A percentile compares a stretch with the other conserved stretches of the same genome.
These are phyloP conservation scores for Sugiyamaella sp. DNA, from an alignment of 1,139 yeast species.

Conservation along the genomic window DNA sequence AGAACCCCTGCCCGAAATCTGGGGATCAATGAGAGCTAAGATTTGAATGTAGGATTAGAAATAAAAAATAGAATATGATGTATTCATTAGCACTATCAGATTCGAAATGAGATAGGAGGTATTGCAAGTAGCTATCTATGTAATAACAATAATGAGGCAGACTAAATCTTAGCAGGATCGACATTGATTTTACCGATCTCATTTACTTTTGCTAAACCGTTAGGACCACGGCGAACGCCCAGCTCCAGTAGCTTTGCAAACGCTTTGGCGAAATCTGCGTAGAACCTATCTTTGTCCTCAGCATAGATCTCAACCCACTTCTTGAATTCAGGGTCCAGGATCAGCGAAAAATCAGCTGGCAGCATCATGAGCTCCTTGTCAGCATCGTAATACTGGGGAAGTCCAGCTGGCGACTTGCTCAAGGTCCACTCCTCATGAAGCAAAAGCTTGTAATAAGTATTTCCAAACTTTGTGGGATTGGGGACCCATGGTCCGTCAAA, in stretches of 20 bases:
- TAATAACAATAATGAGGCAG: not conserved
- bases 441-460: slow-evolving; percentile 62
- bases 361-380: slow-evolving; percentile 62
- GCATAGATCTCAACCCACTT: slow-evolving; percentile 60
- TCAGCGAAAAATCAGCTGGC: slow-evolving; percentile 62
- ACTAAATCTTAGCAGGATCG: slow-evolving; percentile 16
- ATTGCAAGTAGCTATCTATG: too few species aligned
- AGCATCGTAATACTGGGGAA: slow-evolving; percentile 76
- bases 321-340: slow-evolving; percentile 52
- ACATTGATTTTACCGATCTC: slow-evolving; percentile 25
- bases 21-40: too few species aligned
- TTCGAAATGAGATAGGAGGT: too few species aligned
- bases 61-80: not conserved
- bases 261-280: slow-evolving; percentile 55
- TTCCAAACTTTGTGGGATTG: slow-evolving; percentile 70
- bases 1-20: not conserved
- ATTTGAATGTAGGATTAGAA: not conserved
- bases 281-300: slow-evolving; percentile 54
- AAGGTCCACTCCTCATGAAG: slow-evolving; percentile 76
- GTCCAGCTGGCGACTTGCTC: slow-evolving; percentile 56
- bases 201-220: slow-evolving; percentile 40
- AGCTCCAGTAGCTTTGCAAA: slow-evolving; percentile 61
- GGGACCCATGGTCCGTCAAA: slow-evolving; percentile 97
- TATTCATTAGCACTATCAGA: not conserved
- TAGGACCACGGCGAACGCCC: slow-evolving; percentile 49